Percentiles rank a stretch among this genome's conserved stretches.
Conservation (phyloP, 2,329 filamentous ascomycete species). For the Aspergillus luchuensis region DNA sequence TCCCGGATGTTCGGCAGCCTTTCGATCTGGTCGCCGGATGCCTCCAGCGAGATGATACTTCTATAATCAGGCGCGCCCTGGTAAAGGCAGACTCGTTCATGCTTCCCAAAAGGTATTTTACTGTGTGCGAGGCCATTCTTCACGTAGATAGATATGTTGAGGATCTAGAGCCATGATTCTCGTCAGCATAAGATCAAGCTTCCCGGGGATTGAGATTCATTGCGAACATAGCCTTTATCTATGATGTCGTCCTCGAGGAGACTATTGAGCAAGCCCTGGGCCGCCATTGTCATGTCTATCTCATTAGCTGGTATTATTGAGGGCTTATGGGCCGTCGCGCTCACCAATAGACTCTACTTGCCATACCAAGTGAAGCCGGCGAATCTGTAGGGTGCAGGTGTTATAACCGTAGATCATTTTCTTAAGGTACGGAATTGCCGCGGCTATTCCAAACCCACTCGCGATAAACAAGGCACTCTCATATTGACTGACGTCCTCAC, state of each 20-base stretch:
- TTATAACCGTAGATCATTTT: constrained; percentile 41
- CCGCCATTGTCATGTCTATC: constrained; percentile 10
- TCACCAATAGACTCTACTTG: constrained; percentile 26
- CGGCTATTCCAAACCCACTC: not conserved
- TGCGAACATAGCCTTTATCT: constrained; percentile 27
- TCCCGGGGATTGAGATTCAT: not conserved
- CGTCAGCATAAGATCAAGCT: constrained; percentile 2
- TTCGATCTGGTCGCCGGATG: constrained; percentile 23
- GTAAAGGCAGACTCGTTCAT: constrained; percentile 26
- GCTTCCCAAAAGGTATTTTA: constrained; percentile 20
- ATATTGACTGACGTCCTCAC: not conserved
- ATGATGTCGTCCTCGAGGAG: constrained; percentile 28
- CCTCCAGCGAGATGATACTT: constrained; percentile 25
- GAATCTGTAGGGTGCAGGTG: constrained; percentile 27
- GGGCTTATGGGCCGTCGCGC: not conserved
- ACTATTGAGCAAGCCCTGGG: constrained; percentile 24
- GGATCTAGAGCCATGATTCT: constrained; percentile 23
- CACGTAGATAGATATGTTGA: constrained; percentile 28
- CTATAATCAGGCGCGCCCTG: constrained; percentile 21
- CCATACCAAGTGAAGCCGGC: constrained; percentile 40
- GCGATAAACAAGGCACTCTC: not conserved
- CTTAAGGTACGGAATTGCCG: not conserved
- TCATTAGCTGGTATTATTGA: not conserved
- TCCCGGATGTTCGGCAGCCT: constrained; percentile 21
- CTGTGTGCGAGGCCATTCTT: constrained; percentile 18